These are phyloP conservation scores for Ambrosiella beaveri DNA, from an alignment of 2,329 filamentous ascomycete genomes.

Conservation along the genomic window DNA sequence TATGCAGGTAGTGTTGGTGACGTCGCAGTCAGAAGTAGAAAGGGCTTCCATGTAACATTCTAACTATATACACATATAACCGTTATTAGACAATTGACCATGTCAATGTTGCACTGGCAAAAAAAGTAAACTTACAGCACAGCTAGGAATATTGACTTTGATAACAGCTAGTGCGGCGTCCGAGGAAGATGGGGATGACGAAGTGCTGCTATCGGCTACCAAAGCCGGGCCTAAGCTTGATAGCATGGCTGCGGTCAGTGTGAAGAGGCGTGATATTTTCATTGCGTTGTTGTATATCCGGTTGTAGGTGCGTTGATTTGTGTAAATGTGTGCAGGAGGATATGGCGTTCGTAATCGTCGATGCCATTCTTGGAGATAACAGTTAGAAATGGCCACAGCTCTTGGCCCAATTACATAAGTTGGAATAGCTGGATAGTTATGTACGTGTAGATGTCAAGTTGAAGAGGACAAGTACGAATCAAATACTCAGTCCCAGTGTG, in stretches of 20 bases:
- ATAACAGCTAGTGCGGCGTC: not conserved
- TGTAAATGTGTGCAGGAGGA: too few relatives aligned
- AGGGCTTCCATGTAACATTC: slow-evolving; percentile 17
- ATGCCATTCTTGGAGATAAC: too few relatives aligned
- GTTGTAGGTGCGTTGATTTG: not conserved
- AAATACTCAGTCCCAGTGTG: too few relatives aligned
- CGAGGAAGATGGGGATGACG: not conserved
- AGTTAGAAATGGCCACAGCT: too few relatives aligned
- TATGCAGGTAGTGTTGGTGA: slow-evolving; percentile 19
- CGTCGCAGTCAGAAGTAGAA: slow-evolving; percentile 17
- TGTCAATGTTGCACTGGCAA: not conserved
- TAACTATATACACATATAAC: slow-evolving; percentile 13
- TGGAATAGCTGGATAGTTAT: too few relatives aligned
- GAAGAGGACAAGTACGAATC: too few relatives aligned
- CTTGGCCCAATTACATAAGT: too few relatives aligned
- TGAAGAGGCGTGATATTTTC: not conserved
- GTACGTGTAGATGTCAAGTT: too few relatives aligned
- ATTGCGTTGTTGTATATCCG: not conserved
- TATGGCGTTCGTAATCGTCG: too few relatives aligned
- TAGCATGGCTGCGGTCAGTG: not conserved
- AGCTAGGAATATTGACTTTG: slow-evolving; percentile 17
- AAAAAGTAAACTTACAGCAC: slow-evolving; percentile 18
- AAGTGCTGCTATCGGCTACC: not conserved
- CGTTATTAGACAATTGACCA: not conserved
- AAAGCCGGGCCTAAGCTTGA: not conserved